Evolutionary conservation across 257 asterid species (phyloP), one percentile per base, ranked within the genome.

Genomic region (Solanum medicagineum): DNA sequence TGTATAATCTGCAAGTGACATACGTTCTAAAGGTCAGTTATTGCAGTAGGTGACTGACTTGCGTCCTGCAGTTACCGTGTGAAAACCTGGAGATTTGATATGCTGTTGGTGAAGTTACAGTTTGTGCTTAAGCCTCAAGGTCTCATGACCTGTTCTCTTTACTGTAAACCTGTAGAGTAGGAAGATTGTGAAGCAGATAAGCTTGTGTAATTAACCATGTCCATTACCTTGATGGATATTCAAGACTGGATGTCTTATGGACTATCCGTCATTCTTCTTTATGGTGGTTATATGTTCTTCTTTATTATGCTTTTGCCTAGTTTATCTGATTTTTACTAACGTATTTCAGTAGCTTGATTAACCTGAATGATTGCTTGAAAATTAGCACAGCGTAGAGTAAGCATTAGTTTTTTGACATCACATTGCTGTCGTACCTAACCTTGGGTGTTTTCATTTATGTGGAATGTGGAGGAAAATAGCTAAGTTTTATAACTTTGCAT

Each of bases 1-100:
- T 70, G 22, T 83, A 16, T 51, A 53, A 26, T 53, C 80, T 85
- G 86, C 84, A 47, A 84, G 86, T 26, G 91, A 86, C 82, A 85
- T 83, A 77, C 3, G 73, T 79, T 40, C 80, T 69, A 73, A 88
- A 62, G 63, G 63, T 77, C 83, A 53, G 83, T 77, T 77, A 26
- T 26, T 42, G 5, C 65, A 77, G 71, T 55, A 70, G 82, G 56
- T 36, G 84, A 77, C 83, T 83, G 80, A 86, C 79, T 29, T 60
- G 90, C 90, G 87, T 86, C 90, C 90, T 86, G 90, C 87, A 77
- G 63, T 77, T 77, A 36, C 53, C 8, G 13, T 68, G 13, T 75
- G 45, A 4, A 24, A 75, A 75, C 15, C 15, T 53, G 16, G 65
- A 77, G 83, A 16, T 77, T 73, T 51, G 10, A 77, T 53, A 55